Conservation (phyloP, 352 stramenopile species). For the Pythium brachiatum region DNA sequence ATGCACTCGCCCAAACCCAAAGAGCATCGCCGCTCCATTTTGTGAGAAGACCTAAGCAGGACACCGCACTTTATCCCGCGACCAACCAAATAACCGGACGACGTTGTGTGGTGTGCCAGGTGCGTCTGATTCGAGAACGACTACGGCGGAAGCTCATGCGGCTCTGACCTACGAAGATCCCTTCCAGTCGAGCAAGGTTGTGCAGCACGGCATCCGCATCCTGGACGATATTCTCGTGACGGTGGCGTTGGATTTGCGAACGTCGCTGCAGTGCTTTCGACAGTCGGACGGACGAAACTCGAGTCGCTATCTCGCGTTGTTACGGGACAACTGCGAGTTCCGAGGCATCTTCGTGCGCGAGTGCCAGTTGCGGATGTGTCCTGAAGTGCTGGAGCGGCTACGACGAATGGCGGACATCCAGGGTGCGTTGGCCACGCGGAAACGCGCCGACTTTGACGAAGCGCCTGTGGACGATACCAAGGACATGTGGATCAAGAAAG, state of each 20-base stretch:
- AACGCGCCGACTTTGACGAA: conserved; percentile 33
- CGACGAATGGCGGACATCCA: conserved; percentile 80
- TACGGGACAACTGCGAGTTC: conserved; percentile 70
- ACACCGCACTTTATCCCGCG: too few relatives aligned
- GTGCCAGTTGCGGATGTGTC: conserved; percentile 42
- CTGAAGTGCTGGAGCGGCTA: conserved; percentile 55
- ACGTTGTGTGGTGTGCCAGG: conserved; percentile 40
- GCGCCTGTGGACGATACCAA: neutral
- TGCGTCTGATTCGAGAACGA: conserved; percentile 74
- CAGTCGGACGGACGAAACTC: conserved; percentile 36
- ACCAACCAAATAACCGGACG: too few relatives aligned
- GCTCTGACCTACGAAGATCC: conserved; percentile 70
- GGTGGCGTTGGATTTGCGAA: conserved; percentile 61
- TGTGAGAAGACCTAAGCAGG: neutral
- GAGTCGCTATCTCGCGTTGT: conserved; percentile 63
- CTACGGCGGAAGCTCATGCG: conserved; percentile 69
- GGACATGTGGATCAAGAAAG: neutral
- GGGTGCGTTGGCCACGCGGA: conserved; percentile 55
- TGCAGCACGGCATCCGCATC: conserved; percentile 76
- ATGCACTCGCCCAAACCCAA: neutral
- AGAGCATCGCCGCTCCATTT: neutral
- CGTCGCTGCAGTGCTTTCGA: conserved; percentile 47
- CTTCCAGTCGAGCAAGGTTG: conserved; percentile 72
- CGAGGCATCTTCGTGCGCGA: conserved; percentile 58
- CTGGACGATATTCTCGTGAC: conserved; percentile 81